These are phyloP conservation scores for Teunomyces gatunensis DNA, from an alignment of 805 yeast species.

Conservation along the genomic window DNA sequence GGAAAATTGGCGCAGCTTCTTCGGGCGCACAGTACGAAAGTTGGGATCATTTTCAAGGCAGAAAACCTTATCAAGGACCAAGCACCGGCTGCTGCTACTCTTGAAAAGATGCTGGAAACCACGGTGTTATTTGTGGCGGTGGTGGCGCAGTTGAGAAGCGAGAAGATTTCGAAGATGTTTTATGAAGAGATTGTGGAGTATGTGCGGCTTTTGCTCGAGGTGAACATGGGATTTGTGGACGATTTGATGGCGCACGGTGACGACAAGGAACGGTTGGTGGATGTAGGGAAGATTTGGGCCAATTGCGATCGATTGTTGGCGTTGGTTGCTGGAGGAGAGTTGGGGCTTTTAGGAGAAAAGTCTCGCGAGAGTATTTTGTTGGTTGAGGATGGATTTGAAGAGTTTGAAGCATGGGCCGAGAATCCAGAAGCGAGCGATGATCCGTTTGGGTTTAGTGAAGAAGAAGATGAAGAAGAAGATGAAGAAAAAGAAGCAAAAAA, in stretches of 20 bases:
- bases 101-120: conserved; percentile 45
- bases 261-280: conserved; percentile 42
- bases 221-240: conserved; percentile 19
- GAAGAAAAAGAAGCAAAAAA: conserved; percentile 16
- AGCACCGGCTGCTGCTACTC: conserved; percentile 40
- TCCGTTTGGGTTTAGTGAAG: conserved; percentile 49
- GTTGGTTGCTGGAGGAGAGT: conserved; percentile 47
- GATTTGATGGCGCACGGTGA: conserved; percentile 27
- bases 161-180: conserved; percentile 34
- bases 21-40: conserved; percentile 74
- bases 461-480: conserved; percentile 16
- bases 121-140: conserved; percentile 47
- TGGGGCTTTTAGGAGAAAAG: conserved; percentile 50
- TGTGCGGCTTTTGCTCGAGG: conserved; percentile 16
- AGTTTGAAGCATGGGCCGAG: conserved; percentile 66
- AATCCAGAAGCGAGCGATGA: conserved; percentile 53
- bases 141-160: conserved; percentile 27
- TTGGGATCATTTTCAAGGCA: conserved; percentile 68
- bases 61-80: conserved; percentile 46
- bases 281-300: conserved; percentile 74
- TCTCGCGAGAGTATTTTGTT: conserved; percentile 44
- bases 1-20: conserved; percentile 56
- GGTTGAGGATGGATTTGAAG: conserved; percentile 62
- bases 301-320: conserved; percentile 49
- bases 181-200: conserved; percentile 31